Percentiles rank a stretch among this genome's conserved stretches.
Conservation (phyloP, 768 basidiomycete species). For the Myochromella boudieri region DNA sequence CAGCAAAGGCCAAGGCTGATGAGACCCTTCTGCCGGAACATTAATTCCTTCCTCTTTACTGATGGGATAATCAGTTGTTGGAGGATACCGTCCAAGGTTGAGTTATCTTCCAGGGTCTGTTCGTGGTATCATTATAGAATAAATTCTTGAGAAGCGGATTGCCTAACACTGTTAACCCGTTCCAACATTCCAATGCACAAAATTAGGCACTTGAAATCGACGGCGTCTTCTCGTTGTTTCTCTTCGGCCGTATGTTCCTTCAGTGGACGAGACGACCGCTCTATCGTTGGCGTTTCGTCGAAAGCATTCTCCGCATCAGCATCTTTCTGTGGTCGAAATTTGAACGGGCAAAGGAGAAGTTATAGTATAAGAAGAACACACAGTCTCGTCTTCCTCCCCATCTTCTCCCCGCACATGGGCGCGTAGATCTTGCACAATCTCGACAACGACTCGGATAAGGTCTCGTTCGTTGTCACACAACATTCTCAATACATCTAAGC, state of each 20-base stretch:
- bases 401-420: conserved; percentile 45
- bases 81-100: conserved; percentile 72
- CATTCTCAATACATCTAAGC: conserved; percentile 79
- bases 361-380: conserved; percentile 9
- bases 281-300: conserved; percentile 26
- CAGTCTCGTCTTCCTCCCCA: conserved; percentile 33
- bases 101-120: conserved; percentile 67
- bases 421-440: conserved; percentile 81
- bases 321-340: conserved; percentile 13
- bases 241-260: conserved; percentile 58
- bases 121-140: background rate
- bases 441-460: conserved; percentile 84
- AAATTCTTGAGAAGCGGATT: background rate
- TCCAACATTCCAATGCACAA: conserved; percentile 85
- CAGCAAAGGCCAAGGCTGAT: conserved; percentile 71
- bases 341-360: background rate
- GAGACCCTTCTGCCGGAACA: conserved; percentile 63
- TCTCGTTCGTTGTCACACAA: conserved; percentile 78
- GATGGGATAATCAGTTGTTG: conserved; percentile 85
- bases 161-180: conserved; percentile 77
- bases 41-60: conserved; percentile 72
- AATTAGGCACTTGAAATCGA: conserved; percentile 73
- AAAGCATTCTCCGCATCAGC: conserved; percentile 25
- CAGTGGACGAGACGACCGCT: conserved; percentile 19
- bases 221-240: conserved; percentile 52